Evolutionary conservation across 352 stramenopile species (phyloP), one percentile per base, ranked within the genome.

Genomic region (Globisporangium nodosum): DNA sequence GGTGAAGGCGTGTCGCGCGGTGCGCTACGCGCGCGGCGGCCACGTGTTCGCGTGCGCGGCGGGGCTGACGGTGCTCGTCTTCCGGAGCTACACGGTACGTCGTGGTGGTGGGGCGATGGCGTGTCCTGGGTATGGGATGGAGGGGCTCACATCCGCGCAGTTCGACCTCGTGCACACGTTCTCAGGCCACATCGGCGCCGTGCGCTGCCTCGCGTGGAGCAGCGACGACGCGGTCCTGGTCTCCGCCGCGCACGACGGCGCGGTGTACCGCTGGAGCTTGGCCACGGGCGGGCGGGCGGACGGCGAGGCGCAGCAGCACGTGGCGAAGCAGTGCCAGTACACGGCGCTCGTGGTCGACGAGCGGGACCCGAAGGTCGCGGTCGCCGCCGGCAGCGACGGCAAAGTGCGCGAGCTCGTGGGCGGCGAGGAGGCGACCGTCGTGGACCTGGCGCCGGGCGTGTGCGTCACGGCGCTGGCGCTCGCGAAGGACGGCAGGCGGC

Each of bases 301-400:
- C 52, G 81, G 90, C 24, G 24, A 27, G 24, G 24, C 24, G 12
- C 79, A 87, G 57, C 80, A 89, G 42, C 76, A 89, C 42, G 64
- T 89, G 5, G 73, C 85, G 31, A 93, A 93, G 60, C 81, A 91
- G 16, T 90, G 79, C 27, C 82, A 91, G 55, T 90, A 91, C 48
- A 58, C 78, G 33, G 64, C 78, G 7, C 63, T 89, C 13, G 75
- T 73, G 3, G 70, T 85, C 3, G 84, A 91, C 48, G 57, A 71
- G 24, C 50, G 64, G 20, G 77, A 90, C 50, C 61, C 70, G 6
- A 83, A 71, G 30, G 42, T 82, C 24, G 74, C 81, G 2, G 83
- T 85, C 27, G 80, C 68, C 0, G 69, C 70, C 3, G 83, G 83
- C 8, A 88, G 71, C 16, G 83, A 93, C 53, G 69, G 77, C 4